Evolutionary conservation across 345 rosid species (phyloP).

Genomic region (Salix purpurea): DNA sequence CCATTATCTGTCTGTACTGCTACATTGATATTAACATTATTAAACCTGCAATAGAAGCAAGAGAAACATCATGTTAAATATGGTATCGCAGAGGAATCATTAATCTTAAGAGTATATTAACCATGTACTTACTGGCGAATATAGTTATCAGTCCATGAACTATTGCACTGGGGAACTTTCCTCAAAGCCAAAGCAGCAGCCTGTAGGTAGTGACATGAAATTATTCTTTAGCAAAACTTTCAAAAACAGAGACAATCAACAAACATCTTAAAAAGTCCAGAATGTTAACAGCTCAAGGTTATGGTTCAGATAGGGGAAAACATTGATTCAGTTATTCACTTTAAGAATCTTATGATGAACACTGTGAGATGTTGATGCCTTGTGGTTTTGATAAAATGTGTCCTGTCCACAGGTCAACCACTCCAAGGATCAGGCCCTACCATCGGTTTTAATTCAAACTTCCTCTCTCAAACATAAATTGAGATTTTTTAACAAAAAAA

Average conservation of each 20-base stretch:
- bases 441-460: not conserved
- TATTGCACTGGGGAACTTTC: conserved; percentile 93
- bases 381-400: not conserved
- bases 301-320: not conserved
- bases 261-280: not conserved
- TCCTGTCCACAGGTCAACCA: not conserved
- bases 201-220: conserved; percentile 31
- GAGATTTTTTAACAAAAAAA: not conserved
- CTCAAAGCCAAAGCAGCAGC: conserved; percentile 96
- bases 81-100: not conserved
- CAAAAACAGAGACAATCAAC: not conserved
- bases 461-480: not conserved
- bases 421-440: not conserved
- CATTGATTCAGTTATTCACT: not conserved
- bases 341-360: not conserved
- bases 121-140: conserved; percentile 78
- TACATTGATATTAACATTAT: conserved; percentile 79
- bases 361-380: not conserved
- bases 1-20: conserved; percentile 98
- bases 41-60: conserved; percentile 45
- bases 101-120: not conserved
- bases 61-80: conserved; percentile 1
- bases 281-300: not conserved
- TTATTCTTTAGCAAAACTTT: conserved; percentile 1
- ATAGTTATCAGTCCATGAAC: conserved; percentile 93